These are phyloP conservation scores for Epichloe gansuensis DNA, from an alignment of 2,329 filamentous ascomycete species.

Conservation along the genomic window DNA sequence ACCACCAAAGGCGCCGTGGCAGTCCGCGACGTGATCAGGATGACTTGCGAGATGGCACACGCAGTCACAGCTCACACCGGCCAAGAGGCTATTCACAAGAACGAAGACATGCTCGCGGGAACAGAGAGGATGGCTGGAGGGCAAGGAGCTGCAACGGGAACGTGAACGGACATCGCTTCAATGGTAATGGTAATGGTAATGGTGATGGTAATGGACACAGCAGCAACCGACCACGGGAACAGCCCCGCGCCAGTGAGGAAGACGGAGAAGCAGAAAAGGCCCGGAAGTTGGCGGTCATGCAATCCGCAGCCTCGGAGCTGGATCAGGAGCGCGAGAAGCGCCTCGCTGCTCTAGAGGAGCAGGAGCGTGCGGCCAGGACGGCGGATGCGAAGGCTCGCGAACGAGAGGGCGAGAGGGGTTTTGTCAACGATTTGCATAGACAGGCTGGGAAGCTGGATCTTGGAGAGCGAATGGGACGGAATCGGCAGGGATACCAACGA, in stretches of 20 bases:
- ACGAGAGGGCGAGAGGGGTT: conserved; percentile 50
- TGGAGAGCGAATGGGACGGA: conserved; percentile 37
- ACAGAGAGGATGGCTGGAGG: neutral
- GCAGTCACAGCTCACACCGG: neutral
- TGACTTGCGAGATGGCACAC: neutral
- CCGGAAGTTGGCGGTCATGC: conserved; percentile 60
- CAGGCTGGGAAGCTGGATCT: conserved; percentile 40
- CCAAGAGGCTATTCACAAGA: conserved; percentile 4
- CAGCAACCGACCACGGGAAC: neutral
- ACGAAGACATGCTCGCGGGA: conserved; percentile 7
- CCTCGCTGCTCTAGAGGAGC: conserved; percentile 51
- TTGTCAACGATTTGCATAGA: conserved; percentile 50
- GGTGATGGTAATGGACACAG: conserved; percentile 8
- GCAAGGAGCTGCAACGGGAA: neutral
- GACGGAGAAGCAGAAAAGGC: conserved; percentile 44
- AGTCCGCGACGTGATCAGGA: neutral
- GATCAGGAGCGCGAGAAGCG: conserved; percentile 58
- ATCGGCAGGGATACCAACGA: conserved; percentile 29
- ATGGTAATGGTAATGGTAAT: neutral
- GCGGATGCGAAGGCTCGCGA: conserved; percentile 53
- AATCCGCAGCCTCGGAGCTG: conserved; percentile 54
- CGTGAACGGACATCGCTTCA: no score
- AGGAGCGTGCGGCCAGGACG: conserved; percentile 50
- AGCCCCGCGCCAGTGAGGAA: conserved; percentile 3
- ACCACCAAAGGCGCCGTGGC: conserved; percentile 9